phyloP scores from a whole-genome alignment of 345 rosid genomes.

The Carallia brachiata region DNA sequence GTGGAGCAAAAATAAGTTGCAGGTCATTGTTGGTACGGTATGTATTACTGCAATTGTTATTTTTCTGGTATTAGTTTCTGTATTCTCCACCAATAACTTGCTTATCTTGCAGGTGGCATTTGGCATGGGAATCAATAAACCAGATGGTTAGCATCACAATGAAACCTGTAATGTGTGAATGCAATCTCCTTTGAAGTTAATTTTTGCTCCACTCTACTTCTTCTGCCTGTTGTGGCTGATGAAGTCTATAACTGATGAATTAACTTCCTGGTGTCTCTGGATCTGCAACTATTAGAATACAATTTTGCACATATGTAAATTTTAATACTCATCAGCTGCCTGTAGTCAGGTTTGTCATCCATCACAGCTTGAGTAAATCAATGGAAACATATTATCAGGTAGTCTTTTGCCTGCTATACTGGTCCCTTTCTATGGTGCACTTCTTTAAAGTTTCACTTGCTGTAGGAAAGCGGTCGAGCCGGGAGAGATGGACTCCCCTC shows the following conservation, averaged over 20 bases:
- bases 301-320: neutral
- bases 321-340: constrained; percentile 23
- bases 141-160: constrained; percentile 71
- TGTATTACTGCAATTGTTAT: constrained; percentile 25
- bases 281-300: neutral
- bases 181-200: neutral
- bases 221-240: neutral
- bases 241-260: neutral
- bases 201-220: neutral
- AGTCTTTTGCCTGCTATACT: constrained; percentile 1
- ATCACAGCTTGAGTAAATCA: constrained; percentile 97
- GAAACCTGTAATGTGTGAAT: neutral
- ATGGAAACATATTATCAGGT: constrained; percentile 99
- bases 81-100: constrained; percentile 18
- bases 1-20: constrained; percentile 94
- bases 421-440: neutral
- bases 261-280: neutral
- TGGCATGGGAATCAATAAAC: constrained; percentile 99
- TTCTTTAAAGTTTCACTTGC: constrained; percentile 24
- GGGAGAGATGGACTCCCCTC: constrained; percentile 98
- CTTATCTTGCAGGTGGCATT: constrained; percentile 75
- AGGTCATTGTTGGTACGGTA: constrained; percentile 98
- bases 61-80: constrained; percentile 12
- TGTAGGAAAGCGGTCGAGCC: constrained; percentile 96
- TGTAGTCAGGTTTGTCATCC: constrained; percentile 97